These are phyloP conservation scores for Neurospora sp. DNA, from an alignment of 495 filamentous ascomycete species.

Conservation along the genomic window DNA sequence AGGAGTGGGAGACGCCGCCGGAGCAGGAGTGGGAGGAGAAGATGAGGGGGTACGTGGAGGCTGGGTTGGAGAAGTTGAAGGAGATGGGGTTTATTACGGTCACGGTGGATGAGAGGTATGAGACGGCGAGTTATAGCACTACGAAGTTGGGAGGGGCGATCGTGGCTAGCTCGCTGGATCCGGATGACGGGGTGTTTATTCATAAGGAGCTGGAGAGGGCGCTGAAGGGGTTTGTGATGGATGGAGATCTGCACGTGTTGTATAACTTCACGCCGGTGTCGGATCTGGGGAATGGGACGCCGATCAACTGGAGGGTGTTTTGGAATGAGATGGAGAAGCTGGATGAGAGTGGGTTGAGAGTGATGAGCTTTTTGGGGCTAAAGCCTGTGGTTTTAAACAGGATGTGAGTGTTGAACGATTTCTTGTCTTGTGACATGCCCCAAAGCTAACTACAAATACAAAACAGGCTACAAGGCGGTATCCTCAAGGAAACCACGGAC, in stretches of 20 bases:
- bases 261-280: slow-evolving; percentile 72
- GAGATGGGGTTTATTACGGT: slow-evolving; percentile 45
- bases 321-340: slow-evolving; percentile 58
- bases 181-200: slow-evolving; percentile 69
- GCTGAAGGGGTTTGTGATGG: slow-evolving; percentile 67
- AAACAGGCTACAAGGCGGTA: slow-evolving; percentile 57
- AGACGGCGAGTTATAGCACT: slow-evolving; percentile 42
- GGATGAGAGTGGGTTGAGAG: slow-evolving; percentile 61
- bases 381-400: slow-evolving; percentile 60
- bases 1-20: slow-evolving; percentile 34
- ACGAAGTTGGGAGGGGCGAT: slow-evolving; percentile 62
- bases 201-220: slow-evolving; percentile 59
- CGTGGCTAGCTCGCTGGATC: slow-evolving; percentile 62
- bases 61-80: slow-evolving; percentile 43
- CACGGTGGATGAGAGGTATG: slow-evolving; percentile 16
- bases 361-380: slow-evolving; percentile 58
- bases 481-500: slow-evolving; percentile 51
- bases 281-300: slow-evolving; percentile 31
- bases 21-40: slow-evolving; percentile 32
- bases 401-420: slow-evolving; percentile 40
- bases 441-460: slow-evolving; percentile 15
- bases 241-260: slow-evolving; percentile 75
- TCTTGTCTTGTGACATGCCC: not conserved
- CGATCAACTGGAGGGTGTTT: slow-evolving; percentile 64
- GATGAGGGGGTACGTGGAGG: slow-evolving; percentile 27